phyloP scores from a whole-genome alignment of 192 early-diverging fungal species.

The Linnemannia schmuckeri region DNA sequence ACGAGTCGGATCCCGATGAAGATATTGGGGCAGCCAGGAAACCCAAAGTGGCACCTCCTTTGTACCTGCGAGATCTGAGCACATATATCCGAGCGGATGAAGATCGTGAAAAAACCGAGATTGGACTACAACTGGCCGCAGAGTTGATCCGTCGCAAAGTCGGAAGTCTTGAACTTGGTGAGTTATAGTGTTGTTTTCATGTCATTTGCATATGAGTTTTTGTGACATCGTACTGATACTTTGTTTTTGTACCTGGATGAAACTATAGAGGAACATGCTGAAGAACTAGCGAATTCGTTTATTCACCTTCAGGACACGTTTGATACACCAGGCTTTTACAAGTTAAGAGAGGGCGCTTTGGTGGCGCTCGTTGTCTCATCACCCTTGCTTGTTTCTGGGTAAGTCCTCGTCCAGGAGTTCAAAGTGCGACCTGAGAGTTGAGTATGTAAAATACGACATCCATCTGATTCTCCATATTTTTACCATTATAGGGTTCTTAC shows the following conservation, averaged over 20 bases:
- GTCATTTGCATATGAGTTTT: background rate
- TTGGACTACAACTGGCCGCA: slow-evolving; percentile 27
- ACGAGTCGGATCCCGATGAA: slow-evolving; percentile 48
- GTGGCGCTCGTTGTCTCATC: slow-evolving; percentile 33
- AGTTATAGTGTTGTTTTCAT: background rate
- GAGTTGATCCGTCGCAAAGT: slow-evolving; percentile 50
- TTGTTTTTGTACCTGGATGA: background rate
- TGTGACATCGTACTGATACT: background rate
- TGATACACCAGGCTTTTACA: slow-evolving; percentile 25
- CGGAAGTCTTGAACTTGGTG: slow-evolving; percentile 46
- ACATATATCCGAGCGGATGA: slow-evolving; percentile 39
- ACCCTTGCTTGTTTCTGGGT: slow-evolving; percentile 29
- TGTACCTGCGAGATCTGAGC: slow-evolving; percentile 33
- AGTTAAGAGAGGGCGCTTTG: slow-evolving; percentile 24
- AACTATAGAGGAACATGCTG: slow-evolving; percentile 34
- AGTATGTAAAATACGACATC: background rate
- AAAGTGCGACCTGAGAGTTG: background rate
- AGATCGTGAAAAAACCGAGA: slow-evolving; percentile 45
- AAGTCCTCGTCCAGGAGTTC: background rate
- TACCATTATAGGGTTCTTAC: slow-evolving; percentile 28
- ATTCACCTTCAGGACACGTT: slow-evolving; percentile 28
- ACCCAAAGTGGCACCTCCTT: slow-evolving; percentile 26
- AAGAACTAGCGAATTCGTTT: slow-evolving; percentile 15
- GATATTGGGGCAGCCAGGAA: slow-evolving; percentile 22
- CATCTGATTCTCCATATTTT: background rate